Conservation (phyloP, 768 basidiomycete genomes). For the Suillus occidentalis region DNA sequence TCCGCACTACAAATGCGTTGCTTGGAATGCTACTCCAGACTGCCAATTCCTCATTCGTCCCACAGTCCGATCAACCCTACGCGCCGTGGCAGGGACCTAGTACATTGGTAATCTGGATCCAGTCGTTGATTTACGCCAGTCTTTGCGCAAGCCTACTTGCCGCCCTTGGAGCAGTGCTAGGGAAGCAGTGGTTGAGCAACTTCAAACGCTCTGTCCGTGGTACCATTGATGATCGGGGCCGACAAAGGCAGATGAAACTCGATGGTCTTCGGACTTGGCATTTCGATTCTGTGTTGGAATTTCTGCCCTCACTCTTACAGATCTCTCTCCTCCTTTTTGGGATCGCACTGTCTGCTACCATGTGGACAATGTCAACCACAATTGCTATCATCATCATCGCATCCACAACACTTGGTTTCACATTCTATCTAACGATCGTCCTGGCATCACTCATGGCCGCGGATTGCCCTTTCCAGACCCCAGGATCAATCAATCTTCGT, state of each 20-base stretch:
- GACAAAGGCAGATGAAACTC: slow-evolving; percentile 11
- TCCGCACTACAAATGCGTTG: slow-evolving; percentile 12
- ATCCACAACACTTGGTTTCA: not conserved
- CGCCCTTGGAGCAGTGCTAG: slow-evolving; percentile 14
- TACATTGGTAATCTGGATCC: slow-evolving; percentile 11
- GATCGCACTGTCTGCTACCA: slow-evolving; percentile 1
- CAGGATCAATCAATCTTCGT: slow-evolving; percentile 1
- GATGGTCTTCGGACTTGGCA: slow-evolving; percentile 12
- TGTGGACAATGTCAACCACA: not conserved
- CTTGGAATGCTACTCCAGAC: slow-evolving; percentile 13
- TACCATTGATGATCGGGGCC: slow-evolving; percentile 5
- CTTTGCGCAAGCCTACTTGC: slow-evolving; percentile 16
- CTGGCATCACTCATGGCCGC: slow-evolving; percentile 6
- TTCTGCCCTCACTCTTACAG: slow-evolving; percentile 9
- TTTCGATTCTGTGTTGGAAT: slow-evolving; percentile 6
- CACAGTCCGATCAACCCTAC: not conserved
- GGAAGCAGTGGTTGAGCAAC: slow-evolving; percentile 12
- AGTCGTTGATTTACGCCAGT: slow-evolving; percentile 17
- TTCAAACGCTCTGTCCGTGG: slow-evolving; percentile 9
- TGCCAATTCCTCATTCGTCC: not conserved
- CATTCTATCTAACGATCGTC: slow-evolving; percentile 9
- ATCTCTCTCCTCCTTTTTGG: slow-evolving; percentile 11
- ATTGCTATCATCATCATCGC: slow-evolving; percentile 1
- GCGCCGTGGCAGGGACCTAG: not conserved
- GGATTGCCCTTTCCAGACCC: slow-evolving; percentile 10